Conservation (phyloP, 108 stramenopile genomes). For the Poteriospumella lacustris region DNA sequence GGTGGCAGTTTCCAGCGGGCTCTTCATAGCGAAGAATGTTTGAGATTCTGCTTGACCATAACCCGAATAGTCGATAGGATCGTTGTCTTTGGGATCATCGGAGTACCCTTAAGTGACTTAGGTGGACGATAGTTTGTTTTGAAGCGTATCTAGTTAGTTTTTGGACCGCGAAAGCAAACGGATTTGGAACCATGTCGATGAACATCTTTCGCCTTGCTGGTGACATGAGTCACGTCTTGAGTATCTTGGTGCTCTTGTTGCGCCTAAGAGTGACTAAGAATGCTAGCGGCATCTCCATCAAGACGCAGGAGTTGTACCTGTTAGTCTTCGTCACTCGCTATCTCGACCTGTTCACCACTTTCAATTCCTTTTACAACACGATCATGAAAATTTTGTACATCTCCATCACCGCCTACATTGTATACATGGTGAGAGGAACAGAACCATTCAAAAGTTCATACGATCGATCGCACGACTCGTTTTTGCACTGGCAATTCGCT, state of each 20-base stretch:
- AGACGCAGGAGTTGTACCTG: constrained; percentile 96
- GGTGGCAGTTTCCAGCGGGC: neutral
- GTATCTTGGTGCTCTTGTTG: constrained; percentile 87
- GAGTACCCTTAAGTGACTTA: neutral
- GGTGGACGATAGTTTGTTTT: neutral
- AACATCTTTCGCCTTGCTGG: constrained; percentile 79
- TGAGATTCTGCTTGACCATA: neutral
- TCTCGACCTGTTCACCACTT: constrained; percentile 61
- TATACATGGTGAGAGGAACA: constrained; percentile 81
- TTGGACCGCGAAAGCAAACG: neutral
- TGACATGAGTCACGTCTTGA: constrained; percentile 96
- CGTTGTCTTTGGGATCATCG: neutral
- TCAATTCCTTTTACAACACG: constrained; percentile 88
- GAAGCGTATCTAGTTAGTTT: neutral
- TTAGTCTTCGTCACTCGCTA: constrained; percentile 81
- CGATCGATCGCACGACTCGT: constrained; percentile 81
- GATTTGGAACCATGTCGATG: constrained; percentile 41
- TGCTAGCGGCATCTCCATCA: constrained; percentile 86
- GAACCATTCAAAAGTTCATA: constrained; percentile 89
- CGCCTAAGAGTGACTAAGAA: constrained; percentile 89
- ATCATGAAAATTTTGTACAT: constrained; percentile 93
- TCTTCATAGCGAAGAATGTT: too few relatives aligned
- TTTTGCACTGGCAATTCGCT: constrained; percentile 91
- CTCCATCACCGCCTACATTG: constrained; percentile 75
- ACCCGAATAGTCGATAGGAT: neutral